Evolutionary conservation across 1,284 basidiomycete genomes (phyloP), one percentile per base, ranked within the genome.

Genomic region (Sporisorium graminicola): DNA sequence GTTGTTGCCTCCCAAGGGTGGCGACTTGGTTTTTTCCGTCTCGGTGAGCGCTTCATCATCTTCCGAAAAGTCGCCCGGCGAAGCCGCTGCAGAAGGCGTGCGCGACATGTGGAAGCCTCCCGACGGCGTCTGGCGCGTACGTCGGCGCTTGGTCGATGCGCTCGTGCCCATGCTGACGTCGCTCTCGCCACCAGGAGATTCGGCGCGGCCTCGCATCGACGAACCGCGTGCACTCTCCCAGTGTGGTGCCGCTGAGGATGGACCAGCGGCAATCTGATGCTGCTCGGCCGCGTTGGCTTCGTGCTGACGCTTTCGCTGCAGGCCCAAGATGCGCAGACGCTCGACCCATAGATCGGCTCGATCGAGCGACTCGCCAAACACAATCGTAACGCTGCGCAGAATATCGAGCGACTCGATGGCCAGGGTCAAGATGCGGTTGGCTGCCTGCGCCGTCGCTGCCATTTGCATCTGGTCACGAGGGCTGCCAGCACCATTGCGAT

Each of bases 321-420:
- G 58, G 27, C 80, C 80, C 1, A 82, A 43, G 18, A 82, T 72
- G 42, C 79, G 64, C 14, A 84, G 72, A n/a, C 82, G 69, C 64
- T 83, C 81, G 9, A 91, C 92, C 78, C 87, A 95, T 89, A 91
- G 89, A 85, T 96, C 94, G 33, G 94, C 94, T 57, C 92, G 89
- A 81, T 95, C 94, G 82, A 96, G 88, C 72, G 91, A 93, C 73
- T 95, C 94, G 80, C 91, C 92, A 79, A 95, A 92, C 22, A 95
- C 93, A 2, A 90, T 89, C 10, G 93, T 94, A 24, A 95, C 93
- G 40, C 92, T 91, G 42, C 91, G 89, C 88, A 96, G 90, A 91
- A 95, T 95, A 82, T 95, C 94, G 85, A 96, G 86, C 82, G 92
- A 93, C 87, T 96, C 94, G 26, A 92, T 93, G 20, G 94, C 93